These are phyloP conservation scores for Cymbopogon flexuosus DNA, from an alignment of 202 grass and related monocot genomes.

Conservation along the genomic window DNA sequence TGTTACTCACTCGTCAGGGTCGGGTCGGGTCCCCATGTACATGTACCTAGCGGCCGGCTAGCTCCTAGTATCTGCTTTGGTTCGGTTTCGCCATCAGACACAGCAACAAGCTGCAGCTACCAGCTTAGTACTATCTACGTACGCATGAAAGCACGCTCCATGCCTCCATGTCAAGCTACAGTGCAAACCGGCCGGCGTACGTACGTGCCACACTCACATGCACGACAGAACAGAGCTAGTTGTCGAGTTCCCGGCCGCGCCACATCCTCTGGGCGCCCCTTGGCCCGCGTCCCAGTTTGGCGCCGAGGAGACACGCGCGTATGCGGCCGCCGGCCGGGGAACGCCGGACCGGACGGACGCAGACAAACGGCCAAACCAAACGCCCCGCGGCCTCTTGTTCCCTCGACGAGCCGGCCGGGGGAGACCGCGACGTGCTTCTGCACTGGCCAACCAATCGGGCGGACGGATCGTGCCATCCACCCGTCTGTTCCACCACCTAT, in stretches of 20 bases:
- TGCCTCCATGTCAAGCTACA: slow-evolving; percentile 2
- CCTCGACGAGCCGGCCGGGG: not conserved
- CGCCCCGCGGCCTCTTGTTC: too few species aligned
- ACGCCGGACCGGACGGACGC: not conserved
- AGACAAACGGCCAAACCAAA: not conserved
- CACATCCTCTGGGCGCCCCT: too few species aligned
- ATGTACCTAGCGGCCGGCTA: not conserved
- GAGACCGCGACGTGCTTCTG: slow-evolving; percentile 26
- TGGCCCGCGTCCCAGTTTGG: not conserved
- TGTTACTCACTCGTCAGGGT: not conserved
- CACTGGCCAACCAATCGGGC: slow-evolving; percentile 24
- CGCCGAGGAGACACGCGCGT: not conserved
- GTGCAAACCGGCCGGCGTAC: not conserved
- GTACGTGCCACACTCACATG: not conserved
- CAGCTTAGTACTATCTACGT: not conserved
- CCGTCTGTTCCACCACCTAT: not conserved
- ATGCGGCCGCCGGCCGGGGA: not conserved
- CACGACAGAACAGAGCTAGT: not conserved
- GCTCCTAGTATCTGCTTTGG: not conserved
- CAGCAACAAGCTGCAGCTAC: not conserved
- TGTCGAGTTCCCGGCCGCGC: too few species aligned
- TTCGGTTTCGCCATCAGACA: not conserved
- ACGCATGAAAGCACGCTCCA: not conserved
- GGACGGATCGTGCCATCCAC: not conserved
- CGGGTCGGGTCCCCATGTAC: not conserved